phyloP scores from a whole-genome alignment of 2,329 filamentous ascomycete species.

The Mariannaea elegans region DNA sequence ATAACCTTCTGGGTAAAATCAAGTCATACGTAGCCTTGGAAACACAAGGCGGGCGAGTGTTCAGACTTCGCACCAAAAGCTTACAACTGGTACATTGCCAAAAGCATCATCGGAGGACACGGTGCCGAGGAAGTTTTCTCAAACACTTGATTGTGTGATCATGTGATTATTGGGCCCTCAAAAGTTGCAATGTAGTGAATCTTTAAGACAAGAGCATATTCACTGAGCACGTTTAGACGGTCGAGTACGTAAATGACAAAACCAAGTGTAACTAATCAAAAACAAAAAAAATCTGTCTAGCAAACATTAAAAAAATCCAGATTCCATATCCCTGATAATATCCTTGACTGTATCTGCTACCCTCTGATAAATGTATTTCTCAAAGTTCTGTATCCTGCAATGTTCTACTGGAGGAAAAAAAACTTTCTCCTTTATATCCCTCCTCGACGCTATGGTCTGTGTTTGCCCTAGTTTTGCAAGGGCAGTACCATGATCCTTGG shows the following conservation, averaged over 20 bases:
- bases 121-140: no score
- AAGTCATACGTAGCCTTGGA: no score
- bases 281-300: neutral
- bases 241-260: neutral
- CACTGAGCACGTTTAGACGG: no score
- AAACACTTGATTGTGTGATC: no score
- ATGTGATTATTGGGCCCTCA: no score
- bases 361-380: constrained; percentile 31
- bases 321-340: constrained; percentile 26
- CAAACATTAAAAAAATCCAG: constrained; percentile 16
- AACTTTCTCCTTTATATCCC: constrained; percentile 14
- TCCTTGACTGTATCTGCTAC: constrained; percentile 38
- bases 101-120: no score
- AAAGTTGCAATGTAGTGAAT: no score
- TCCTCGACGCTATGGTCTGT: constrained; percentile 29
- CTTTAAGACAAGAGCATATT: no score
- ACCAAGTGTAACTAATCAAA: neutral
- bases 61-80: no score
- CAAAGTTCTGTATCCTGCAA: constrained; percentile 34
- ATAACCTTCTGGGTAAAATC: no score
- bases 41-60: no score
- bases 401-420: constrained; percentile 29
- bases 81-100: no score
- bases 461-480: constrained; percentile 18
- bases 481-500: constrained; percentile 25